Conservation (phyloP, 352 stramenopile species). For the Globisporangium paddicum region DNA sequence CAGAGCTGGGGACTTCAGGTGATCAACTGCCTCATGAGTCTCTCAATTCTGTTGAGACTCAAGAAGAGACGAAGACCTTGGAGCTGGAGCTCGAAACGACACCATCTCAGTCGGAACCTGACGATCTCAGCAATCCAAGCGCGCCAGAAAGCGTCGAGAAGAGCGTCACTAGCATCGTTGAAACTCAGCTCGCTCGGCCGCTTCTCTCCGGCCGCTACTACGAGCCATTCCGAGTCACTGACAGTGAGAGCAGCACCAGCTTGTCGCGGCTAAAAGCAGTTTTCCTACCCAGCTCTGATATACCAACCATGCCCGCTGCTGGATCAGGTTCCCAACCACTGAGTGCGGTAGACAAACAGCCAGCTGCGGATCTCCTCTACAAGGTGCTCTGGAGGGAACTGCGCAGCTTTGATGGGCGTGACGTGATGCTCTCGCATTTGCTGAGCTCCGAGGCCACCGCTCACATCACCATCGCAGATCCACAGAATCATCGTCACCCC, state of each 20-base stretch:
- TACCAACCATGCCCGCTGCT: neutral
- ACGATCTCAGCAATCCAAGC: neutral
- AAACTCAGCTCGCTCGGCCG: neutral
- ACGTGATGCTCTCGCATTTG: slow-evolving; percentile 25
- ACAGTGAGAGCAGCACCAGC: neutral
- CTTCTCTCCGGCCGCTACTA: slow-evolving; percentile 14
- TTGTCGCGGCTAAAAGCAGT: neutral
- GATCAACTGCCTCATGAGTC: neutral
- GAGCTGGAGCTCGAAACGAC: neutral
- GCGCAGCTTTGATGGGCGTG: slow-evolving; percentile 10
- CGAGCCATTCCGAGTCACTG: slow-evolving; percentile 13
- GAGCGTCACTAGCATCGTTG: neutral
- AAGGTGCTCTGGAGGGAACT: slow-evolving; percentile 45
- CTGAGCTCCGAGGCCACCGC: slow-evolving; percentile 30
- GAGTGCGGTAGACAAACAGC: neutral
- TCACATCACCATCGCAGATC: slow-evolving; percentile 15
- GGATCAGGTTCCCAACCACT: neutral
- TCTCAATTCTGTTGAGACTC: neutral
- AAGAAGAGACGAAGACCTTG: no score
- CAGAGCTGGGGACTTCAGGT: neutral
- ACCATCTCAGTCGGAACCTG: neutral
- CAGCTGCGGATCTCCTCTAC: slow-evolving; percentile 22
- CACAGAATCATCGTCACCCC: neutral
- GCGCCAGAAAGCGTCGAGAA: neutral
- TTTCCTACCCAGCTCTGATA: neutral